phyloP scores from a whole-genome alignment of 805 yeast genomes.

The Cyberlindnera mrakii region DNA sequence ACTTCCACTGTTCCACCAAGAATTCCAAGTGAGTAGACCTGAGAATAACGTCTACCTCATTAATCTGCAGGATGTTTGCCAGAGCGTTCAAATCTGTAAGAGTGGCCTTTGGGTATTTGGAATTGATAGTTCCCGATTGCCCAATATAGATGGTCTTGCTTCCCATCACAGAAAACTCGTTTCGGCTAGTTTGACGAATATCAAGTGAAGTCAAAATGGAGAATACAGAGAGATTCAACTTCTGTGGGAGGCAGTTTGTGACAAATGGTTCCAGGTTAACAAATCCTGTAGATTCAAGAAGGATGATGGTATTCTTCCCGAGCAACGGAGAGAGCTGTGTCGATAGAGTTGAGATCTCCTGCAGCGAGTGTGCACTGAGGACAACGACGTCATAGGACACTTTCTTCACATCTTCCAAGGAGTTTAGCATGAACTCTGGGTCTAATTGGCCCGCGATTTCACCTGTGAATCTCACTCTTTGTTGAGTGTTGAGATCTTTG shows the following conservation, averaged over 20 bases:
- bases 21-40: slow-evolving; percentile 47
- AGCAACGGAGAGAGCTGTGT: slow-evolving; percentile 32
- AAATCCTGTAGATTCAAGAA: slow-evolving; percentile 67
- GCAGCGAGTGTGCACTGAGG: slow-evolving; percentile 42
- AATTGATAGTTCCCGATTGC: slow-evolving; percentile 34
- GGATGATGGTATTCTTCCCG: slow-evolving; percentile 41
- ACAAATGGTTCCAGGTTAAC: slow-evolving; percentile 69
- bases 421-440: slow-evolving; percentile 1
- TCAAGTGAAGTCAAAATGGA: slow-evolving; percentile 19
- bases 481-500: slow-evolving; percentile 13
- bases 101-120: slow-evolving; percentile 30
- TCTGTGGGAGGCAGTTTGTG: slow-evolving; percentile 48
- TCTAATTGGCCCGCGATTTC: neutral
- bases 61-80: slow-evolving; percentile 25
- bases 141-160: slow-evolving; percentile 24
- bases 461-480: slow-evolving; percentile 3
- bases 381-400: slow-evolving; percentile 38
- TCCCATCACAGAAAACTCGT: slow-evolving; percentile 21
- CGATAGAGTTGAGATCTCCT: slow-evolving; percentile 41
- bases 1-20: slow-evolving; percentile 75
- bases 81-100: slow-evolving; percentile 31
- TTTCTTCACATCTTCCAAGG: slow-evolving; percentile 2
- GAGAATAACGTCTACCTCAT: slow-evolving; percentile 1
- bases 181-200: slow-evolving; percentile 12
- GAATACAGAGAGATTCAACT: slow-evolving; percentile 16